phyloP scores from a whole-genome alignment of 2,329 filamentous ascomycete genomes.

The Rhynchosporium agropyri region DNA sequence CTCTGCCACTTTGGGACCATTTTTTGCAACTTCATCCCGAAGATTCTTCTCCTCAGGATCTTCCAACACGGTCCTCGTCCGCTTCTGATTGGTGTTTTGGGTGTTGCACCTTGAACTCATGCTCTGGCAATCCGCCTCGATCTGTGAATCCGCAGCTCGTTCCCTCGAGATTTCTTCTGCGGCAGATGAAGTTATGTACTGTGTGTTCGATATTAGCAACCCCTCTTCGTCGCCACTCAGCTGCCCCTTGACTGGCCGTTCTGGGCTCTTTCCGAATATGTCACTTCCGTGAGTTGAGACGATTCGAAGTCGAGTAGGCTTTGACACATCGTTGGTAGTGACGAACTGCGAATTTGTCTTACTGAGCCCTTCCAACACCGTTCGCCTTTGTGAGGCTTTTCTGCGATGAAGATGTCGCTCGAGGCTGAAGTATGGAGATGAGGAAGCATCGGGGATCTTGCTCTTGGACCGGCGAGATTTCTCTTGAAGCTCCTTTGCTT shows the following conservation, averaged over 20 bases:
- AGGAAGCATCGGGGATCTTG: constrained; percentile 35
- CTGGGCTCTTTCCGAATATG: constrained; percentile 26
- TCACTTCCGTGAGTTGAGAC: constrained; percentile 27
- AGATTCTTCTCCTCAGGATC: constrained; percentile 20
- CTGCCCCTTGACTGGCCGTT: background rate
- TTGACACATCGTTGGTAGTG: constrained; percentile 9
- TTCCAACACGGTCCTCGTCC: constrained; percentile 22
- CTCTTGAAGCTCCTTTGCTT: constrained; percentile 1
- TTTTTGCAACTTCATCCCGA: constrained; percentile 19
- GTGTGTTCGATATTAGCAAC: constrained; percentile 8
- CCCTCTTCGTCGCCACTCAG: constrained; percentile 16
- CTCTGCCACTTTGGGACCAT: constrained; percentile 20
- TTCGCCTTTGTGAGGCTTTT: constrained; percentile 28
- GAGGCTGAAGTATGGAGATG: constrained; percentile 39
- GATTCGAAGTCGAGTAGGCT: constrained; percentile 5
- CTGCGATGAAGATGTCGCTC: constrained; percentile 33
- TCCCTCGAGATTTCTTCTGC: too few species aligned
- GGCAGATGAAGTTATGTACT: background rate
- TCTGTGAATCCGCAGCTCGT: background rate
- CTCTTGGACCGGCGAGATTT: constrained; percentile 17
- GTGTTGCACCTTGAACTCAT: background rate
- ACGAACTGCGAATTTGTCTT: constrained; percentile 32
- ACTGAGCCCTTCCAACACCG: constrained; percentile 33
- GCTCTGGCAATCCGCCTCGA: background rate
- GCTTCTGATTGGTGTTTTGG: constrained; percentile 9